These are phyloP conservation scores for Singerocomus inundabilis DNA, from an alignment of 1,284 basidiomycete genomes.

Conservation along the genomic window DNA sequence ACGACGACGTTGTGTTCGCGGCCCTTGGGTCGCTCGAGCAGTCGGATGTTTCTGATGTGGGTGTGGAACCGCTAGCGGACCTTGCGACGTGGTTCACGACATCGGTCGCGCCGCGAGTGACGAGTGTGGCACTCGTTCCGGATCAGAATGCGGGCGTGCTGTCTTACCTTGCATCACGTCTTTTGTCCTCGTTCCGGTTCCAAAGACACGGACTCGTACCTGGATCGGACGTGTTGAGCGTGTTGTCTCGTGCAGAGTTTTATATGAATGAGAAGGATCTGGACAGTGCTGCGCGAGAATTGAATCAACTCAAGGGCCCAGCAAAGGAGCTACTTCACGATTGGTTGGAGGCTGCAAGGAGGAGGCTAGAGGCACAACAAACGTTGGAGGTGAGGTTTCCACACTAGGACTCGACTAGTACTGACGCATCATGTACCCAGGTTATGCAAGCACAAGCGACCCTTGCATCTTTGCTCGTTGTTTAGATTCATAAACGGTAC, in stretches of 20 bases:
- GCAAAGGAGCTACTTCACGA: constrained; percentile 82
- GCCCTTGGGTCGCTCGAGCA: constrained; percentile 74
- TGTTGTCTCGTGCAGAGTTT: constrained; percentile 88
- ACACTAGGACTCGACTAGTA: background rate
- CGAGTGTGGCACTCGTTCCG: constrained; percentile 88
- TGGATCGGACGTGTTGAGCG: constrained; percentile 84
- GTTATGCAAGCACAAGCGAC: constrained; percentile 84
- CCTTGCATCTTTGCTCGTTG: constrained; percentile 62
- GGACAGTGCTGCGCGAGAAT: constrained; percentile 86
- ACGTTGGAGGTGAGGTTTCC: constrained; percentile 74
- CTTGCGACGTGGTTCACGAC: constrained; percentile 88
- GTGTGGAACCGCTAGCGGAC: constrained; percentile 88
- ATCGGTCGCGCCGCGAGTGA: constrained; percentile 82
- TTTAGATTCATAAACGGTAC: constrained; percentile 38
- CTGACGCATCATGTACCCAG: constrained; percentile 36
- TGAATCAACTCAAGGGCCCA: constrained; percentile 89
- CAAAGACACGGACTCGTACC: constrained; percentile 70
- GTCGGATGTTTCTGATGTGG: constrained; percentile 77
- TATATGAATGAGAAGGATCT: constrained; percentile 91
- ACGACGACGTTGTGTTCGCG: constrained; percentile 64
- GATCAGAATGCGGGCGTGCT: constrained; percentile 85
- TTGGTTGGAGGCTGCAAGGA: constrained; percentile 90
- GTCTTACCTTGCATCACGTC: constrained; percentile 80
- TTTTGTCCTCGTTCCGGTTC: constrained; percentile 80
- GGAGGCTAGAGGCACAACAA: constrained; percentile 89